phyloP scores from a whole-genome alignment of 768 basidiomycete genomes.

The Mycena indigotica region DNA sequence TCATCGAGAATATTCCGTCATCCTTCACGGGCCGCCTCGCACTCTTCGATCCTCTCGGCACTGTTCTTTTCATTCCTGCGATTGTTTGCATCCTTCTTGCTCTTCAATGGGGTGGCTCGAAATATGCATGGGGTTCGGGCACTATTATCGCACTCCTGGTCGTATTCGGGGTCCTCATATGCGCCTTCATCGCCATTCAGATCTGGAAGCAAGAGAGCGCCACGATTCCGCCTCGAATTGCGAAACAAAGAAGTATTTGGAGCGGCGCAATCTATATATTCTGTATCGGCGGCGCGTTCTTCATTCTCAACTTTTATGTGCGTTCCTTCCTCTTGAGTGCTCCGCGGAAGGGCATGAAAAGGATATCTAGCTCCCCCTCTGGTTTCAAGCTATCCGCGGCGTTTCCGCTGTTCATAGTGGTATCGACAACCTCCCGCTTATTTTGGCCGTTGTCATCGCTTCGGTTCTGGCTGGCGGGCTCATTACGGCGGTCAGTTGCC shows the following conservation, averaged over 20 bases:
- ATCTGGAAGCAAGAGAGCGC: conserved; percentile 14
- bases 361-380: conserved; percentile 12
- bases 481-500: conserved; percentile 31
- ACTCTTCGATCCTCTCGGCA: conserved; percentile 23
- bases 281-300: conserved; percentile 11
- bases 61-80: conserved; percentile 18
- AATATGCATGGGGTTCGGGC: conserved; percentile 40
- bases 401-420: conserved; percentile 38
- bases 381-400: conserved; percentile 41
- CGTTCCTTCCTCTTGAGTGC: neutral
- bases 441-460: conserved; percentile 40
- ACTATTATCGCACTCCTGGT: conserved; percentile 11
- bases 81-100: conserved; percentile 32
- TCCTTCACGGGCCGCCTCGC: conserved; percentile 5
- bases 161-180: conserved; percentile 18
- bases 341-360: neutral
- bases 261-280: conserved; percentile 4
- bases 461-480: conserved; percentile 41
- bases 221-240: conserved; percentile 18
- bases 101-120: conserved; percentile 48
- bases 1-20: neutral
- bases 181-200: conserved; percentile 18
- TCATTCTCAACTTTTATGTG: conserved; percentile 11
- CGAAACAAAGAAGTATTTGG: conserved; percentile 13
- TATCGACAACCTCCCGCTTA: conserved; percentile 36